Percentiles rank a stretch among this genome's conserved stretches.
Evolutionary conservation across 2,329 filamentous ascomycete species (phyloP).

Genomic region (Pyrenochaeta sp.): DNA sequence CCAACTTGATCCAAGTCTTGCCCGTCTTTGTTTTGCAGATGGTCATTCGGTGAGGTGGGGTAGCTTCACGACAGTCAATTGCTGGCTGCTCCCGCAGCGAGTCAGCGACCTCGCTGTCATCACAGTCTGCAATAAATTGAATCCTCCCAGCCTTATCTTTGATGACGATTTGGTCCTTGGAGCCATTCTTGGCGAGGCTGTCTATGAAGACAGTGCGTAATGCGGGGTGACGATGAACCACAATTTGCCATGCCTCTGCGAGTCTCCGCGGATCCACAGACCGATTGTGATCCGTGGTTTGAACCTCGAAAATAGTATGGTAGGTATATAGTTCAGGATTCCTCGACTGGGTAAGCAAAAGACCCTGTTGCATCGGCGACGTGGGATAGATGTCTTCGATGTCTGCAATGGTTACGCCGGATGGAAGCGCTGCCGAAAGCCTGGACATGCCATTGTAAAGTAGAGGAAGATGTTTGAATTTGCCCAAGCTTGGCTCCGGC

Average conservation of each 20-base stretch:
- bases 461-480: constrained; percentile 42
- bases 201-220: constrained; percentile 47
- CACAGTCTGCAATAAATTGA: constrained; percentile 31
- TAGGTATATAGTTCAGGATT: constrained; percentile 42
- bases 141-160: constrained; percentile 38
- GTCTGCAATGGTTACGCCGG: constrained; percentile 25
- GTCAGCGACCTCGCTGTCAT: constrained; percentile 26
- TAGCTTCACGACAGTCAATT: constrained; percentile 38
- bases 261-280: constrained; percentile 35
- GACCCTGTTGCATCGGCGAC: constrained; percentile 43
- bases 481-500: constrained; percentile 35
- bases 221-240: constrained; percentile 44
- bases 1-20: constrained; percentile 56
- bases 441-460: constrained; percentile 41
- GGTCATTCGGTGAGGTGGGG: constrained; percentile 57
- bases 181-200: constrained; percentile 41
- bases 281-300: constrained; percentile 21
- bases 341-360: constrained; percentile 41
- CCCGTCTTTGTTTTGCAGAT: constrained; percentile 53
- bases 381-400: constrained; percentile 43
- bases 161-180: constrained; percentile 45
- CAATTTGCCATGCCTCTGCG: constrained; percentile 45
- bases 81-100: constrained; percentile 29
- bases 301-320: constrained; percentile 40
- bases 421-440: constrained; percentile 28